Percentiles rank a stretch among this genome's conserved stretches.
Conservation (phyloP, 352 stramenopile genomes). For the Pythium aristosporum region DNA sequence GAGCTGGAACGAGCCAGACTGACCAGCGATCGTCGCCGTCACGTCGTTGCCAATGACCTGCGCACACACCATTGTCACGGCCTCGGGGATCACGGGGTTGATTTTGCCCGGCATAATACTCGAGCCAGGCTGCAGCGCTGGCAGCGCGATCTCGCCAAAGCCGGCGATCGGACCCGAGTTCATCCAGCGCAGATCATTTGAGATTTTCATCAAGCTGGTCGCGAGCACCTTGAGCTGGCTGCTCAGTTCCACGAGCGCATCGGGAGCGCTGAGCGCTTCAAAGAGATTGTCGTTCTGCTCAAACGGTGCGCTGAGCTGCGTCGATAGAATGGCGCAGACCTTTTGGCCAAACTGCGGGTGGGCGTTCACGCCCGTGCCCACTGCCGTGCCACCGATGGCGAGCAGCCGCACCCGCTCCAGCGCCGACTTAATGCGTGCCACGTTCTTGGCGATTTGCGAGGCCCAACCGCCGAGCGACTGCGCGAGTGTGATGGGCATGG, state of each 20-base stretch:
- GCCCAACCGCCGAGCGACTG: constrained; percentile 53
- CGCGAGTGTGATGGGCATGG: constrained; percentile 52
- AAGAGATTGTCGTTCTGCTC: constrained; percentile 57
- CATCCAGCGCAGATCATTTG: constrained; percentile 92
- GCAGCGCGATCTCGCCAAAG: constrained; percentile 90
- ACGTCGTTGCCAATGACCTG: constrained; percentile 63
- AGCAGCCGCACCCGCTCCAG: constrained; percentile 48
- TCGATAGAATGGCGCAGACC: constrained; percentile 41
- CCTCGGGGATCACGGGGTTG: constrained; percentile 83
- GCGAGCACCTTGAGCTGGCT: constrained; percentile 91
- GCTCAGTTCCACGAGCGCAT: constrained; percentile 92
- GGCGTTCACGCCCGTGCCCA: constrained; percentile 66
- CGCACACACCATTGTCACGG: constrained; percentile 55
- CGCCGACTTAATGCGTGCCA: constrained; percentile 45
- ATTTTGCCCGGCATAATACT: constrained; percentile 98
- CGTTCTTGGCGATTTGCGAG: constrained; percentile 53
- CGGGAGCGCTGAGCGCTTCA: constrained; percentile 91
- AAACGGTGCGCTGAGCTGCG: constrained; percentile 38
- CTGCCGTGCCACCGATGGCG: constrained; percentile 56
- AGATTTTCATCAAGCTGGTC: constrained; percentile 93
- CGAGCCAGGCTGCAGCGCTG: constrained; percentile 90
- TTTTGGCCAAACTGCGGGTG: constrained; percentile 44
- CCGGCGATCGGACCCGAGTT: constrained; percentile 92
- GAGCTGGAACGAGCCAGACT: constrained; percentile 54
- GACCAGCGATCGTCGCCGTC: constrained; percentile 46